Evolutionary conservation across 495 filamentous ascomycete genomes (phyloP).

Genomic region (Corynascus novoguineensis): DNA sequence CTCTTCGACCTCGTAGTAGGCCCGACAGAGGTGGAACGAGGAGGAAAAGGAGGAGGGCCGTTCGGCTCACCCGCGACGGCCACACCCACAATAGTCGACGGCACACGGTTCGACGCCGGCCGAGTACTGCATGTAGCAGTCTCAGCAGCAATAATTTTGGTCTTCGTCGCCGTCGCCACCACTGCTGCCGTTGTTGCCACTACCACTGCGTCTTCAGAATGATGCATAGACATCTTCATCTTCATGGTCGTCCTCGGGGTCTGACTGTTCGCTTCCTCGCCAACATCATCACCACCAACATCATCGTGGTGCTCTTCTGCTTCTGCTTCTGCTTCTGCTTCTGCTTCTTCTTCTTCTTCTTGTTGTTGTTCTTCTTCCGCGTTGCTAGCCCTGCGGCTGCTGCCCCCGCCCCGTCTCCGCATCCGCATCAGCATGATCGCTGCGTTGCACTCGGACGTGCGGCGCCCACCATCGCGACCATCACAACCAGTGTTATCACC

Average conservation of each 20-base stretch:
- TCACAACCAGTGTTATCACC: not conserved
- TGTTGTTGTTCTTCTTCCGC: too few relatives aligned
- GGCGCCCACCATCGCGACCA: not conserved
- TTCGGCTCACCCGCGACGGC: not conserved
- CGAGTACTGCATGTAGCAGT: not conserved
- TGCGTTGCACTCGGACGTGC: slow-evolving; percentile 4
- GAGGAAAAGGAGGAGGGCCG: not conserved
- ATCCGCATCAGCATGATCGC: slow-evolving; percentile 10
- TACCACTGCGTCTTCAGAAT: too few relatives aligned
- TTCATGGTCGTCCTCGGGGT: not conserved
- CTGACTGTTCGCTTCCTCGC: not conserved
- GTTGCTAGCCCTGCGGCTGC: not conserved
- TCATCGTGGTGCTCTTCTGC: not conserved
- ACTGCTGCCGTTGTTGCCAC: not conserved
- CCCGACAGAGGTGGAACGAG: not conserved
- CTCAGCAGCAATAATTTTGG: too few relatives aligned
- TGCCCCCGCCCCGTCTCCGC: not conserved
- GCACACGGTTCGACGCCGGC: not conserved
- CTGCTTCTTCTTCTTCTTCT: too few relatives aligned
- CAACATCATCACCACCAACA: not conserved
- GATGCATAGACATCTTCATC: not conserved
- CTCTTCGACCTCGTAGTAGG: slow-evolving; percentile 5
- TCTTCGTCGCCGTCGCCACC: not conserved
- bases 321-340: too few relatives aligned
- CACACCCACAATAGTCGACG: not conserved